Conservation (phyloP, 768 basidiomycete genomes). For the Boletales sp. region DNA sequence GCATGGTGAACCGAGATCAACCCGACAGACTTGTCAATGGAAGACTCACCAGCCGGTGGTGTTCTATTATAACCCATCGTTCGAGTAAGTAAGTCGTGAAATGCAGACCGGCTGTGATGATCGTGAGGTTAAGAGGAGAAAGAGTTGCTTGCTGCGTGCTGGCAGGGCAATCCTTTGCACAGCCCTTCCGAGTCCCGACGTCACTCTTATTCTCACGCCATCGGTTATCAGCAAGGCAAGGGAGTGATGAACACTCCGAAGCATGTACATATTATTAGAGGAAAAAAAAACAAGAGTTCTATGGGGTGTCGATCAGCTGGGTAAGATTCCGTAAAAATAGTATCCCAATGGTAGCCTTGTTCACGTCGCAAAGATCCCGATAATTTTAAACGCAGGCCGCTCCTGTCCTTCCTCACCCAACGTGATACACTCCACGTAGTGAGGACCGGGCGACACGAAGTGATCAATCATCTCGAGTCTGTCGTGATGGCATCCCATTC, state of each 20-base stretch:
- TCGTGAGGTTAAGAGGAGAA: background rate
- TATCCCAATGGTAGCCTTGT: no score
- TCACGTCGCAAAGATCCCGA: constrained; percentile 85
- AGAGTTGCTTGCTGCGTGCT: background rate
- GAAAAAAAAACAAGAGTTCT: no score
- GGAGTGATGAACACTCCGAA: background rate
- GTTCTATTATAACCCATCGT: constrained; percentile 15
- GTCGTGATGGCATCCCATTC: background rate
- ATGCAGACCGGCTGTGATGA: background rate
- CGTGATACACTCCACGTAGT: constrained; percentile 89
- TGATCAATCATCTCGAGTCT: constrained; percentile 87
- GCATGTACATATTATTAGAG: background rate
- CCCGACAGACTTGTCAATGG: background rate
- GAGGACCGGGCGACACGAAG: constrained; percentile 80
- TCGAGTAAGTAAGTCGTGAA: background rate
- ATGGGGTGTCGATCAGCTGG: no score
- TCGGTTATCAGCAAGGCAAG: no score
- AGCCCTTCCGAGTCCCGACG: constrained; percentile 10
- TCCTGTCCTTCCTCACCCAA: constrained; percentile 82
- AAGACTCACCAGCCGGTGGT: constrained; percentile 13
- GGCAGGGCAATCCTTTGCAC: background rate
- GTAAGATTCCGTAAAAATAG: no score
- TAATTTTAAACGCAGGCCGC: constrained; percentile 83
- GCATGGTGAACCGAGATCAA: background rate
- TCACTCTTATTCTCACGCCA: constrained; percentile 25